Percentiles rank a stretch among this genome's conserved stretches.
These are phyloP conservation scores for Canavalia ensiformis DNA, from an alignment of 306 rosid genomes.

Conservation along the genomic window DNA sequence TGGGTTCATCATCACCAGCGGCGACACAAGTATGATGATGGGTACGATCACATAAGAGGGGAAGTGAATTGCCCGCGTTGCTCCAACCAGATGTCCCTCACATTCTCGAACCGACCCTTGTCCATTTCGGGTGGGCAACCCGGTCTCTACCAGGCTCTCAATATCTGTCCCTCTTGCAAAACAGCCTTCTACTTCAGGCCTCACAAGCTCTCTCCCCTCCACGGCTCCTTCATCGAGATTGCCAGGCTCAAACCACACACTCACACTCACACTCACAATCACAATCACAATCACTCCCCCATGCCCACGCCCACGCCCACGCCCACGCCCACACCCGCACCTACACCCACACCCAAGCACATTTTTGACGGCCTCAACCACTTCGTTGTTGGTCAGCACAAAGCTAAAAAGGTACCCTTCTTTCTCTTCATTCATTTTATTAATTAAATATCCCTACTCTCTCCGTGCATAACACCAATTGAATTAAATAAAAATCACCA, in stretches of 20 bases:
- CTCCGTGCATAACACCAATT: too few species aligned
- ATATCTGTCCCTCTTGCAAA: slow-evolving; percentile 66
- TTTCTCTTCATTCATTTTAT: background rate
- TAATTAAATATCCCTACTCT: too few species aligned
- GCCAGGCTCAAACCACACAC: slow-evolving; percentile 54
- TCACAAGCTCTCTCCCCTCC: slow-evolving; percentile 69
- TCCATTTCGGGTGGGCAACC: slow-evolving; percentile 61
- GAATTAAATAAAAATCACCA: background rate
- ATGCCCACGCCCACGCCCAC: background rate
- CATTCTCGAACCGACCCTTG: slow-evolving; percentile 73
- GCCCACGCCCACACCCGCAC: background rate
- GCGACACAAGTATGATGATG: slow-evolving; percentile 44
- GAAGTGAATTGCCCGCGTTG: slow-evolving; percentile 74
- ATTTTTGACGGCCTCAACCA: slow-evolving; percentile 59
- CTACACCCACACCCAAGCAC: slow-evolving; percentile 60
- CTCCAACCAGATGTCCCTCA: slow-evolving; percentile 59
- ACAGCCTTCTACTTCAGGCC: slow-evolving; percentile 80
- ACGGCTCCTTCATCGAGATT: slow-evolving; percentile 73
- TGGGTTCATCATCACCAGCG: background rate
- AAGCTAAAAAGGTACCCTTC: slow-evolving; percentile 63
- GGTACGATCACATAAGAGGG: slow-evolving; percentile 65
- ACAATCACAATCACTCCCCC: slow-evolving; percentile 48
- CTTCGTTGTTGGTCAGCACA: slow-evolving; percentile 69
- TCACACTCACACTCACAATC: background rate
- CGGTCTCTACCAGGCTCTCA: slow-evolving; percentile 71